Percentiles rank a stretch among this genome's conserved stretches.
Conservation (phyloP, 2,329 filamentous ascomycete genomes). For the Graphium sp. region DNA sequence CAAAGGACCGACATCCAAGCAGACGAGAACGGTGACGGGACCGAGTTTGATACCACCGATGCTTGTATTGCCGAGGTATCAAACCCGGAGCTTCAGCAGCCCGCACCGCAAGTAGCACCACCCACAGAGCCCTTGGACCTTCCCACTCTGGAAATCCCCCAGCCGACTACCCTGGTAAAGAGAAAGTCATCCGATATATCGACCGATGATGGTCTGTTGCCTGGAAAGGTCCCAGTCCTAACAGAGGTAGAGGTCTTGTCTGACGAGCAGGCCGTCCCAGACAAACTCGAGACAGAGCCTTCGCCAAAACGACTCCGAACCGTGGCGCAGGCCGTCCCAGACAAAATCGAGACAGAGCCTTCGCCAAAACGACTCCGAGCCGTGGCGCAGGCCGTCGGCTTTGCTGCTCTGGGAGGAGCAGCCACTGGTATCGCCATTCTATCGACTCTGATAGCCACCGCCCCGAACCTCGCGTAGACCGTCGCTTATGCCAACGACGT, state of each 20-base stretch:
- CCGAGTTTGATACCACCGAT: background rate
- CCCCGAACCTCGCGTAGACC: conserved; percentile 14
- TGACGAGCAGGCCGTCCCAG: background rate
- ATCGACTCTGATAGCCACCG: conserved; percentile 18
- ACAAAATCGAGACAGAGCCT: background rate
- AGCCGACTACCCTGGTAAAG: background rate
- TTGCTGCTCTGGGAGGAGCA: conserved; percentile 17
- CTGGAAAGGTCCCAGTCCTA: background rate
- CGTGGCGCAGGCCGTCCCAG: background rate
- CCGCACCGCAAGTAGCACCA: no score
- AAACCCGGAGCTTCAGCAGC: no score
- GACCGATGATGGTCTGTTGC: background rate
- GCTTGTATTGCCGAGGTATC: background rate
- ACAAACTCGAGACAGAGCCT: background rate
- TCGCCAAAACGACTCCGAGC: conserved; percentile 12
- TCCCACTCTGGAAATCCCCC: background rate
- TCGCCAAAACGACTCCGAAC: background rate
- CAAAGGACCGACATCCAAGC: background rate
- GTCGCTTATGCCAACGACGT: no score
- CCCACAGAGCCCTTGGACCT: no score
- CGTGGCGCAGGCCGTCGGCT: conserved; percentile 15
- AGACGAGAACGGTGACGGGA: background rate
- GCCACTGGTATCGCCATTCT: conserved; percentile 16
- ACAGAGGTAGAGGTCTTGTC: background rate
- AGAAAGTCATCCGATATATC: conserved; percentile 3